Conservation (phyloP, 805 yeast genomes). For the Lachancea nothofagi region DNA sequence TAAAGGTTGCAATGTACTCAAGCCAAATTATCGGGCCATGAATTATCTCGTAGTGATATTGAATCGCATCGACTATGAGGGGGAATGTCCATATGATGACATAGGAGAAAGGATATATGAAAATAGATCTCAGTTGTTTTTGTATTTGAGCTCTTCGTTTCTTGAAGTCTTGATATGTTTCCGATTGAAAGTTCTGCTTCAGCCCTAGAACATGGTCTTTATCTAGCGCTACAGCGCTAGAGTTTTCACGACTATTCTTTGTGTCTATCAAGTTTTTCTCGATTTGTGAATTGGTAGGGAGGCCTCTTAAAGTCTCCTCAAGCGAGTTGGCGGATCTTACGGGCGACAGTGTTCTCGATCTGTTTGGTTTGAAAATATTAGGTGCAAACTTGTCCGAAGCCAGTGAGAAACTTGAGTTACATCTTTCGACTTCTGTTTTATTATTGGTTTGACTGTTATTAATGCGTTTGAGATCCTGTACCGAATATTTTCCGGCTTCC, state of each 20-base stretch:
- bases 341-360: not conserved
- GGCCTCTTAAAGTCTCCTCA: not conserved
- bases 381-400: not conserved
- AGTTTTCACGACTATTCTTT: conserved; percentile 4
- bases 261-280: not conserved
- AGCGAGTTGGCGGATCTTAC: not conserved
- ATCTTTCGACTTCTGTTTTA: not conserved
- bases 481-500: too few species aligned
- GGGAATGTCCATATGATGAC: conserved; percentile 80
- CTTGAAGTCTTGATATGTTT: conserved; percentile 56
- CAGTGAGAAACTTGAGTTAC: not conserved
- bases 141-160: conserved; percentile 60
- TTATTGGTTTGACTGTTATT: not conserved
- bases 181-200: conserved; percentile 45
- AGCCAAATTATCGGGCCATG: conserved; percentile 59
- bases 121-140: conserved; percentile 72
- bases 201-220: conserved; percentile 16
- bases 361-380: not conserved
- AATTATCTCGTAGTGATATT: conserved; percentile 41
- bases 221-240: conserved; percentile 3
- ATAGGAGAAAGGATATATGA: conserved; percentile 80
- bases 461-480: too few species aligned
- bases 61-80: conserved; percentile 57
- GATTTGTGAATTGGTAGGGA: not conserved
- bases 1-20: conserved; percentile 60